Base-by-base conservation (phyloP, 192 early-diverging fungal genomes). In the Backusella sp. region DNA sequence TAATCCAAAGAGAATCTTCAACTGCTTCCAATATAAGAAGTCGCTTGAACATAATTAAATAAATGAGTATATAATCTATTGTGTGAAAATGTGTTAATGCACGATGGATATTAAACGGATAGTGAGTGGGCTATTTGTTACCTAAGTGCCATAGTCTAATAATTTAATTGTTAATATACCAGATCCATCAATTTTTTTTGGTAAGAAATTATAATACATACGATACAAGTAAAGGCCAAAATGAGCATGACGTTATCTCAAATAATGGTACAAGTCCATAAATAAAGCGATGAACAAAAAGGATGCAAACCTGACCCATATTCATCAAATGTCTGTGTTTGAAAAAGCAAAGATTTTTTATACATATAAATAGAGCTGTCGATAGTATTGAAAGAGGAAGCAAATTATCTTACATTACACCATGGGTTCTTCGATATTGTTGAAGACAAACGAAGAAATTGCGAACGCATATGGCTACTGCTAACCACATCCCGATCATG, bases 201-300 rank as follows among this genome's bases (percentile, higher is more conserved):
- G 21, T 32, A 42, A 32, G 11, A 76, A 11, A 68, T 17, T n/a
- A 46, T 49, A 36, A 56, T 34, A 82, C 81, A 42, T 82, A 82
- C 80, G 80, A 78, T 32, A 82, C 76, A 39, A 77, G 70, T 35
- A 82, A 28, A 52, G 80, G 80, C 59, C 75, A 82, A 44, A 78
- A 78, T 15, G 71, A 35, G 23, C 81, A 82, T 8, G 77, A 72
- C 6, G 52, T 66, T 4, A 82, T 66, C 53, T 82, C 74, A 39
- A 82, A 82, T 72, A 82, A 53, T 3, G 80, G 80, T 14, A 82
- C 42, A 44, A 82, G 2, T 1, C 80, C 80, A 68, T 76, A 81
- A 15, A 74, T 36, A 36, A 69, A n/a, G 26, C 79, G 72, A 71
- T 81, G 79, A 21, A 81, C 41, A 19, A 68, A 53, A 34, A 76